Evolutionary conservation across 1,284 basidiomycete species (phyloP).

Genomic region (Ustanciosporium gigantosporum): DNA sequence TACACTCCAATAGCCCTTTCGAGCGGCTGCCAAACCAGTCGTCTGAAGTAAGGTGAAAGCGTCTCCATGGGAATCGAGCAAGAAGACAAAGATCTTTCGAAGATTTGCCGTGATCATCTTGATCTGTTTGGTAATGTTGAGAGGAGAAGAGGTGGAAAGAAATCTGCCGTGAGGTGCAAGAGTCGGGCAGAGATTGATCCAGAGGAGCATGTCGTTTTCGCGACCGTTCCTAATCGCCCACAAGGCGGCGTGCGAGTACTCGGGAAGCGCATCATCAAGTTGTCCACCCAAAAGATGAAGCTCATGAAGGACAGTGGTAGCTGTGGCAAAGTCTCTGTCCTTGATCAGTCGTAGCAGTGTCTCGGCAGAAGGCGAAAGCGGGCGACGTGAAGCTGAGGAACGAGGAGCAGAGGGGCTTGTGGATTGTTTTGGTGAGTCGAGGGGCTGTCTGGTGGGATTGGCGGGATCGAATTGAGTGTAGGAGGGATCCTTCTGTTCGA

Average conservation of each 20-base stretch:
- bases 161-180: slow-evolving; percentile 1
- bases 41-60: slow-evolving; percentile 14
- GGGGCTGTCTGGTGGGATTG: too few relatives aligned
- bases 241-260: slow-evolving; percentile 25
- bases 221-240: slow-evolving; percentile 16
- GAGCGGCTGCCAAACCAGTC: slow-evolving; percentile 19
- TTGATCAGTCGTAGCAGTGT: slow-evolving; percentile 30
- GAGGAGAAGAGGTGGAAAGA: neutral
- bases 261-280: slow-evolving; percentile 6
- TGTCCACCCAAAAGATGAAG: slow-evolving; percentile 10
- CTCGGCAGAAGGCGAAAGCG: slow-evolving; percentile 11
- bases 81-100: slow-evolving; percentile 17
- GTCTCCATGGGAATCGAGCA: slow-evolving; percentile 21
- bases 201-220: slow-evolving; percentile 18
- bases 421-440: too few relatives aligned
- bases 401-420: too few relatives aligned
- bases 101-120: slow-evolving; percentile 4
- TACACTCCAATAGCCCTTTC: slow-evolving; percentile 18
- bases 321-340: slow-evolving; percentile 16
- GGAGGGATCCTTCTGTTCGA: slow-evolving; percentile 26
- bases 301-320: slow-evolving; percentile 23
- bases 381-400: too few relatives aligned
- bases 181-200: slow-evolving; percentile 37
- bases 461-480: too few relatives aligned
- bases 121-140: slow-evolving; percentile 1